phyloP scores from a whole-genome alignment of 352 stramenopile genomes.

The Globisporangium middletonii region DNA sequence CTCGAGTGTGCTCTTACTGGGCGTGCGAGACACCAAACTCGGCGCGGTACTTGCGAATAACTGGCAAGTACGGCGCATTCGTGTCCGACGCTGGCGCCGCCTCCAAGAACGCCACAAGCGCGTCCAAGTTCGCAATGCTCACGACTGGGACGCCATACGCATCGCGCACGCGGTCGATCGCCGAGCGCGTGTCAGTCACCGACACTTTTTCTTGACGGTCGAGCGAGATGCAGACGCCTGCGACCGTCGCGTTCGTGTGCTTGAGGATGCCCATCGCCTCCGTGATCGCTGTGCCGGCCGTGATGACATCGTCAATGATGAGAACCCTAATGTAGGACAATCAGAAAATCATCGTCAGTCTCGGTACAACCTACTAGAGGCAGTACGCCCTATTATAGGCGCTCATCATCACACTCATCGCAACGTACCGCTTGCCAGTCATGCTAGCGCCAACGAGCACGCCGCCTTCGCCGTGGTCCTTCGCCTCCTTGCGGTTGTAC shows the following conservation, averaged over 20 bases:
- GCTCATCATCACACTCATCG: not conserved
- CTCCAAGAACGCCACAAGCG: constrained; percentile 88
- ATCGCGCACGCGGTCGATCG: constrained; percentile 91
- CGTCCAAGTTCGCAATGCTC: constrained; percentile 92
- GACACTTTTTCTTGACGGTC: constrained; percentile 97
- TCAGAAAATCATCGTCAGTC: not conserved
- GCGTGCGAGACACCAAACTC: constrained; percentile 55
- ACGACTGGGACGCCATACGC: constrained; percentile 90
- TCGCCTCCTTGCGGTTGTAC: constrained; percentile 99
- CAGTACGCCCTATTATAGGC: not conserved
- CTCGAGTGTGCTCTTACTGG: not conserved
- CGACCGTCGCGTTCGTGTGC: constrained; percentile 88
- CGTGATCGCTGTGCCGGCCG: constrained; percentile 96
- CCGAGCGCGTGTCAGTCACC: constrained; percentile 88
- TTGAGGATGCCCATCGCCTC: constrained; percentile 92
- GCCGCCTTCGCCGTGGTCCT: constrained; percentile 98
- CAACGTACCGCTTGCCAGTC: constrained; percentile 86
- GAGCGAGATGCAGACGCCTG: constrained; percentile 96
- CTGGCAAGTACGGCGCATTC: constrained; percentile 54
- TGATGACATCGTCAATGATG: constrained; percentile 99
- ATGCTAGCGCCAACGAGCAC: constrained; percentile 94
- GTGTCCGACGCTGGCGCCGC: constrained; percentile 30
- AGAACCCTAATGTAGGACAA: constrained; percentile 74
- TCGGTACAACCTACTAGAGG: not conserved
- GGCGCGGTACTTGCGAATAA: constrained; percentile 73